Conservation (phyloP, 805 yeast genomes). For the Kodamaea neixiangensis region DNA sequence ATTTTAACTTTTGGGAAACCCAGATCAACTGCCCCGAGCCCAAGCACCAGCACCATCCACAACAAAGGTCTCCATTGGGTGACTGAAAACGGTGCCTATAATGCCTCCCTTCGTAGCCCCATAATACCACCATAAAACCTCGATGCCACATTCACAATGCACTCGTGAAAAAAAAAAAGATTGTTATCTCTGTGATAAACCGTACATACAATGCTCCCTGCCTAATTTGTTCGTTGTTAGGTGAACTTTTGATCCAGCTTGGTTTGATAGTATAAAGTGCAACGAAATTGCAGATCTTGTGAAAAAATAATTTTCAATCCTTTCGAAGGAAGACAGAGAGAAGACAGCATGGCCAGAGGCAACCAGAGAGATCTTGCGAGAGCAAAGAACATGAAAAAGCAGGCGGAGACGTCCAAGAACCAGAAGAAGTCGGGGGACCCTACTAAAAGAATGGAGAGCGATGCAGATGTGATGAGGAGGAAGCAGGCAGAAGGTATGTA, state of each 20-base stretch:
- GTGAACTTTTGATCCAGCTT: conserved; percentile 4
- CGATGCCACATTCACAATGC: not conserved
- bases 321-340: not conserved
- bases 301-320: conserved; percentile 4
- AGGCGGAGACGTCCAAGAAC: conserved; percentile 57
- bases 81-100: conserved; percentile 1
- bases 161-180: not conserved
- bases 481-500: conserved; percentile 81
- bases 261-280: not conserved
- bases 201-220: not conserved
- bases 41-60: not conserved
- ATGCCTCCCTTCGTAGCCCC: too few relatives aligned
- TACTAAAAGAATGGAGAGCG: conserved; percentile 78
- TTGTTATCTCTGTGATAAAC: conserved; percentile 1
- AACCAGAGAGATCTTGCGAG: conserved; percentile 95
- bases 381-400: conserved; percentile 82
- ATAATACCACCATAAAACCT: not conserved
- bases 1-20: not conserved
- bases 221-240: conserved; percentile 7
- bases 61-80: not conserved
- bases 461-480: conserved; percentile 86
- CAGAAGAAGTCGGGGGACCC: conserved; percentile 81
- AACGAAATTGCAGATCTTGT: not conserved
- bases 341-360: conserved; percentile 78
- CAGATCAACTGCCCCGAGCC: not conserved